Conservation (phyloP, 176 grass and related monocot genomes). For the Eleusine indica region DNA sequence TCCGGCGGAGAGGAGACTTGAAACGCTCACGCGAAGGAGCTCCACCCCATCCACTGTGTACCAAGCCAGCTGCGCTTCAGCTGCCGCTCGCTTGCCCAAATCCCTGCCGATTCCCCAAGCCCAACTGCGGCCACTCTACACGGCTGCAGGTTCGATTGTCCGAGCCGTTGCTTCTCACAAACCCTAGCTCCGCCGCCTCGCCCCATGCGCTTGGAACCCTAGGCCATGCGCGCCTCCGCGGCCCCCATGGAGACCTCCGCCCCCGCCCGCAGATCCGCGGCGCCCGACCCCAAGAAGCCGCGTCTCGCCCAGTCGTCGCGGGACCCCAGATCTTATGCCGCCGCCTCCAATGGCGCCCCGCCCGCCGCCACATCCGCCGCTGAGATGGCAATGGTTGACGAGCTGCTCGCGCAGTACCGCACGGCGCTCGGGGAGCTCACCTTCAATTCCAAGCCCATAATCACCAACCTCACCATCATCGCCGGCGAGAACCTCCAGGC, state of each 20-base stretch:
- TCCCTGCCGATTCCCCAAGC: no score
- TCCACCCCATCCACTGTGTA: background rate
- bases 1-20: background rate
- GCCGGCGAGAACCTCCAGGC: slow-evolving; percentile 94
- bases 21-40: background rate
- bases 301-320: slow-evolving; percentile 51
- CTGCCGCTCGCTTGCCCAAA: background rate
- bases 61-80: background rate
- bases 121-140: background rate
- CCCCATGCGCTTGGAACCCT: slow-evolving; percentile 39
- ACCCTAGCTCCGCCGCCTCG: slow-evolving; percentile 34
- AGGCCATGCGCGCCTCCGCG: slow-evolving; percentile 42
- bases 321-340: slow-evolving; percentile 60
- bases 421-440: slow-evolving; percentile 92
- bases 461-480: slow-evolving; percentile 99
- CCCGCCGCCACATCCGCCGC: slow-evolving; percentile 10
- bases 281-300: slow-evolving; percentile 75
- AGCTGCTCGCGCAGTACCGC: slow-evolving; percentile 90
- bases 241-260: slow-evolving; percentile 41
- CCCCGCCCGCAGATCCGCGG: slow-evolving; percentile 69
- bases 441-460: slow-evolving; percentile 99
- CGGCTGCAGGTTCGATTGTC: background rate
- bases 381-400: slow-evolving; percentile 52
- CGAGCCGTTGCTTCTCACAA: background rate
- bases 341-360: slow-evolving; percentile 17